Conservation (phyloP, 495 filamentous ascomycete species). For the Neurospora tetrasperma region DNA sequence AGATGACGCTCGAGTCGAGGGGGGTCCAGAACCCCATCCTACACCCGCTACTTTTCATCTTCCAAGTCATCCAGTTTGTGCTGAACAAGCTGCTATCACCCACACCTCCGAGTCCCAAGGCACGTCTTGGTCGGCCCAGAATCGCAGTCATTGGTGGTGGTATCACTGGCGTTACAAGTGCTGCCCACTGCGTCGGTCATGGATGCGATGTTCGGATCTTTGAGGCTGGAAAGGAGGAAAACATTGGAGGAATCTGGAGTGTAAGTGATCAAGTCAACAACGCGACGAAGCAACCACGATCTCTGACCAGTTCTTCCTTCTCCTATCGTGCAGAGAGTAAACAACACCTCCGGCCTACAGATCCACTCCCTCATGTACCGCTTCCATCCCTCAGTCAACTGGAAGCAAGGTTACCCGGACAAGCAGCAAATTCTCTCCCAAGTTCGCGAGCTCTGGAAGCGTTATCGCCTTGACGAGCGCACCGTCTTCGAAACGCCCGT, state of each 20-base stretch:
- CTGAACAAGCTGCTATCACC: conserved; percentile 59
- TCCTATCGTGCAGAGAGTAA: conserved; percentile 48
- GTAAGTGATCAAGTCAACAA: conserved; percentile 32
- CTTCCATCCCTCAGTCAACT: conserved; percentile 71
- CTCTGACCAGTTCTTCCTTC: neutral
- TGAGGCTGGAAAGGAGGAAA: conserved; percentile 52
- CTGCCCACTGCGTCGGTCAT: conserved; percentile 79
- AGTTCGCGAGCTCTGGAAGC: conserved; percentile 62
- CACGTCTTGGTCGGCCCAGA: conserved; percentile 45
- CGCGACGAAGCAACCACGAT: neutral
- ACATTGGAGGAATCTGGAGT: conserved; percentile 77
- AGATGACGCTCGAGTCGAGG: conserved; percentile 2
- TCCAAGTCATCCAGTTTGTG: conserved; percentile 56
- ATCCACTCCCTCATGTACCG: conserved; percentile 84
- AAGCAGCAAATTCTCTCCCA: conserved; percentile 62
- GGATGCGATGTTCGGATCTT: conserved; percentile 76
- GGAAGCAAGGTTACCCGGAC: conserved; percentile 63
- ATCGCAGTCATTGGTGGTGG: conserved; percentile 80
- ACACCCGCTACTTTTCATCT: conserved; percentile 49
- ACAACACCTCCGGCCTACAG: conserved; percentile 72
- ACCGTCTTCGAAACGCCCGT: conserved; percentile 65
- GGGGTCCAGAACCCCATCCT: conserved; percentile 11
- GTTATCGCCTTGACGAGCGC: conserved; percentile 57
- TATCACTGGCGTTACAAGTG: conserved; percentile 71
- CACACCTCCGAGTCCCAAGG: conserved; percentile 48